These are phyloP conservation scores for Pythium apleroticum DNA, from an alignment of 352 stramenopile genomes.

Conservation along the genomic window DNA sequence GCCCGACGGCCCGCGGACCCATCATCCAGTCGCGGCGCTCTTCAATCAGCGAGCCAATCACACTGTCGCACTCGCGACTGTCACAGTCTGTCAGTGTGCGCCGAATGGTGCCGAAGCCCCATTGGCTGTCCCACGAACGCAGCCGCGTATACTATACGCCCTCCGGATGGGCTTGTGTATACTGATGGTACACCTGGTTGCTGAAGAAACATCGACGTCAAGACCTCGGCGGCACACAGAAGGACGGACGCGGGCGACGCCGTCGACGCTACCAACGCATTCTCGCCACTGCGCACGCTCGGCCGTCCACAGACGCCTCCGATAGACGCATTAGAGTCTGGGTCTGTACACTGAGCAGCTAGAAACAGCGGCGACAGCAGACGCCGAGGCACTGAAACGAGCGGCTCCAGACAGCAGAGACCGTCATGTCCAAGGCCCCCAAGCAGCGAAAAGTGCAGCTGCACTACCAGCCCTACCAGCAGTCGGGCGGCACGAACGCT, in stretches of 20 bases:
- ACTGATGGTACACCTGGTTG: constrained; percentile 3
- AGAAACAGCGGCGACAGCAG: not conserved
- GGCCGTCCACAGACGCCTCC: not conserved
- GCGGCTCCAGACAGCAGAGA: not conserved
- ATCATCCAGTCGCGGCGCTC: not conserved
- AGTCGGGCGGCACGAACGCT: not conserved
- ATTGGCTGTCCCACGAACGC: constrained; percentile 12
- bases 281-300: not conserved
- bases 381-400: not conserved
- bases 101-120: not conserved
- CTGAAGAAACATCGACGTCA: constrained; percentile 21
- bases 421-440: constrained; percentile 75
- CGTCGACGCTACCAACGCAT: not conserved
- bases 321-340: not conserved
- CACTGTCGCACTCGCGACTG: constrained; percentile 6
- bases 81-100: constrained; percentile 20
- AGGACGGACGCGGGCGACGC: not conserved
- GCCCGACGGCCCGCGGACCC: not conserved
- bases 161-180: constrained; percentile 16
- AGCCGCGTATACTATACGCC: constrained; percentile 22
- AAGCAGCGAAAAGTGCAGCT: constrained; percentile 73
- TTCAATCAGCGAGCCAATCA: constrained; percentile 27
- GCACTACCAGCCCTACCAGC: constrained; percentile 84
- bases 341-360: not conserved
- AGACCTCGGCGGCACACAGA: not conserved